Evolutionary conservation across 2,329 filamentous ascomycete genomes (phyloP).

Genomic region (Apiospora hydei): DNA sequence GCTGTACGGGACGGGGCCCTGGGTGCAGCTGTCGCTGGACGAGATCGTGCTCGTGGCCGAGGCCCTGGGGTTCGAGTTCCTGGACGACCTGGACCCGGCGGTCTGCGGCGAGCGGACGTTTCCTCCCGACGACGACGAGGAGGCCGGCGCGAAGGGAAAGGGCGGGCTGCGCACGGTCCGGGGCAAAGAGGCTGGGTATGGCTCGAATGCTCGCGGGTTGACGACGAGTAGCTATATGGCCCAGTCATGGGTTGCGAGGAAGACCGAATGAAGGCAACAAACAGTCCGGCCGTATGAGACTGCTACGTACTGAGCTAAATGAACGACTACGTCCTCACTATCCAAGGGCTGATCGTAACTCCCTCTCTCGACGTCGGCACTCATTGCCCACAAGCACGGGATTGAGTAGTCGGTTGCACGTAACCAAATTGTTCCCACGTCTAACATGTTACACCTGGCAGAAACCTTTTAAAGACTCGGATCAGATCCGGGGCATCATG

Average conservation of each 20-base stretch:
- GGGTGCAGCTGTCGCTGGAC: constrained; percentile 61
- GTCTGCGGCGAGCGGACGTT: constrained; percentile 52
- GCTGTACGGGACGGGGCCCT: constrained; percentile 61
- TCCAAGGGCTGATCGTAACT: no score
- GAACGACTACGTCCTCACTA: not conserved
- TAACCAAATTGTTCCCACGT: not conserved
- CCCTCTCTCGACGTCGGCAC: not conserved
- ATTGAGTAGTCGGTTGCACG: not conserved
- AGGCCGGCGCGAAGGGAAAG: no score
- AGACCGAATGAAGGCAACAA: not conserved
- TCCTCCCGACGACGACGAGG: constrained; percentile 8
- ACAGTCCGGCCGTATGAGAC: not conserved
- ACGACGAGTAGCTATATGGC: constrained; percentile 61
- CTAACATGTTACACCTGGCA: not conserved
- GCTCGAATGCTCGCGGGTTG: constrained; percentile 57
- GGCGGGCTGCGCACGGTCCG: constrained; percentile 45
- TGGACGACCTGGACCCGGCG: constrained; percentile 41
- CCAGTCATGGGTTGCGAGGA: constrained; percentile 59
- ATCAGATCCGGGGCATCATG: not conserved
- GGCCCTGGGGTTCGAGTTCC: constrained; percentile 59
- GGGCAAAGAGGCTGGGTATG: constrained; percentile 58
- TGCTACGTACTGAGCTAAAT: no score
- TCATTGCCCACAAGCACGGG: not conserved
- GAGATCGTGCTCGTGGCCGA: constrained; percentile 58
- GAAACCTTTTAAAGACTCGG: not conserved